Conservation (phyloP, 768 basidiomycete genomes). For the Scleroderma bovista region DNA sequence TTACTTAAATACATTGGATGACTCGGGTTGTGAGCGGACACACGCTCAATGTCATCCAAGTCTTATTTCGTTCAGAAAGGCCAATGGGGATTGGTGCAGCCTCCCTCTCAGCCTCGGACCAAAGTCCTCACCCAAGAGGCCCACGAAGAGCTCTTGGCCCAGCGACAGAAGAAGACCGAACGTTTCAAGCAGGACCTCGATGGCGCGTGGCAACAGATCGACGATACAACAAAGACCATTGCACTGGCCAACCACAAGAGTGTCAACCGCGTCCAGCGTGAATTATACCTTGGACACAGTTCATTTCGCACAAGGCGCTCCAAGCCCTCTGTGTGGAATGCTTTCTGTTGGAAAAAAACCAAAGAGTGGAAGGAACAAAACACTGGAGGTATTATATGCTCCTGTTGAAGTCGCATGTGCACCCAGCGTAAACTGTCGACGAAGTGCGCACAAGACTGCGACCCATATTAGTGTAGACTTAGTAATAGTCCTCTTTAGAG, state of each 20-base stretch:
- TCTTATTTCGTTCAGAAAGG: too few relatives aligned
- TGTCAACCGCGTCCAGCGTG: background rate
- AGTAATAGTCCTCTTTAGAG: too few relatives aligned
- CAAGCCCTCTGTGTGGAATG: constrained; percentile 4
- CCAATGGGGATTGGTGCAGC: too few relatives aligned
- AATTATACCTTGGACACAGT: constrained; percentile 1
- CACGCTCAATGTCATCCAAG: too few relatives aligned
- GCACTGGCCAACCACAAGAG: constrained; percentile 2
- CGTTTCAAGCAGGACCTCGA: background rate
- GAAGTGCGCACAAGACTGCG: too few relatives aligned
- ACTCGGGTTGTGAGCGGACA: too few relatives aligned
- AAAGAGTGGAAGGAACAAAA: background rate
- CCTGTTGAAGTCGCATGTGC: too few relatives aligned
- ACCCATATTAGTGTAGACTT: too few relatives aligned
- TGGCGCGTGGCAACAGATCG: constrained; percentile 3
- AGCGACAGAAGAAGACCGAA: background rate
- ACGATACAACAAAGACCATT: background rate
- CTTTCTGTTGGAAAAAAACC: constrained; percentile 9
- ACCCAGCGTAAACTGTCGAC: too few relatives aligned
- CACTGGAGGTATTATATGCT: too few relatives aligned
- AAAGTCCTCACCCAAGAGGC: constrained; percentile 6
- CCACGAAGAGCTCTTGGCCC: background rate
- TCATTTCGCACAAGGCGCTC: background rate
- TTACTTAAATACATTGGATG: too few relatives aligned
- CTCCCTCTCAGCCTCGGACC: too few relatives aligned